Conservation (phyloP, 2,329 filamentous ascomycete species). For the Monosporascus cannonballus region DNA sequence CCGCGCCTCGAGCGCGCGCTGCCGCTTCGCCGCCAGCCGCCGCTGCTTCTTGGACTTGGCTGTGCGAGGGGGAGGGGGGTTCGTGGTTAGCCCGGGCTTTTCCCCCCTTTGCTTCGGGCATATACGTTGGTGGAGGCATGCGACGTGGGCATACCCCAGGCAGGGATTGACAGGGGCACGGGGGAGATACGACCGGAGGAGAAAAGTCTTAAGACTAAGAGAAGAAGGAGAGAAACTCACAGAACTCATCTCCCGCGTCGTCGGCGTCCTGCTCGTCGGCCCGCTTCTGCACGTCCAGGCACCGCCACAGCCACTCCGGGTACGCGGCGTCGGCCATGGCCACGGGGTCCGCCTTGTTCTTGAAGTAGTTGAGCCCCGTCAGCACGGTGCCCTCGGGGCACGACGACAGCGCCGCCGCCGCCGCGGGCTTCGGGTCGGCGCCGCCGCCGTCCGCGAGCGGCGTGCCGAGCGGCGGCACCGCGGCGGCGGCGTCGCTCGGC, state of each 20-base stretch:
- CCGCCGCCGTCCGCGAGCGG: slow-evolving; percentile 17
- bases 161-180: neutral
- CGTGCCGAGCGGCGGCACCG: slow-evolving; percentile 20
- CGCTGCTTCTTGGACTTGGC: slow-evolving; percentile 83
- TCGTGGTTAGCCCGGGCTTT: slow-evolving; percentile 4
- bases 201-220: neutral
- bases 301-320: slow-evolving; percentile 73
- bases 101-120: neutral
- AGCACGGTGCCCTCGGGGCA: slow-evolving; percentile 65
- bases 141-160: neutral
- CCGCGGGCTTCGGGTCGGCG: slow-evolving; percentile 6
- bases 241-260: slow-evolving; percentile 68
- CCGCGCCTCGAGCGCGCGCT: slow-evolving; percentile 49
- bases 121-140: neutral
- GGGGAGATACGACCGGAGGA: neutral
- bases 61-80: slow-evolving; percentile 24
- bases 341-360: slow-evolving; percentile 66
- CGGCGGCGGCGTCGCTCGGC: slow-evolving; percentile 6
- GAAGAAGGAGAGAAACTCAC: slow-evolving; percentile 43
- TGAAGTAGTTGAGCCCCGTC: slow-evolving; percentile 71
- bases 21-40: slow-evolving; percentile 61
- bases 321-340: slow-evolving; percentile 71
- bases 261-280: slow-evolving; percentile 41
- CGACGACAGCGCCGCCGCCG: slow-evolving; percentile 33
- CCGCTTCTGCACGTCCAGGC: slow-evolving; percentile 58